Conservation (phyloP, 208 protist species). For the Phytomonas francai region DNA sequence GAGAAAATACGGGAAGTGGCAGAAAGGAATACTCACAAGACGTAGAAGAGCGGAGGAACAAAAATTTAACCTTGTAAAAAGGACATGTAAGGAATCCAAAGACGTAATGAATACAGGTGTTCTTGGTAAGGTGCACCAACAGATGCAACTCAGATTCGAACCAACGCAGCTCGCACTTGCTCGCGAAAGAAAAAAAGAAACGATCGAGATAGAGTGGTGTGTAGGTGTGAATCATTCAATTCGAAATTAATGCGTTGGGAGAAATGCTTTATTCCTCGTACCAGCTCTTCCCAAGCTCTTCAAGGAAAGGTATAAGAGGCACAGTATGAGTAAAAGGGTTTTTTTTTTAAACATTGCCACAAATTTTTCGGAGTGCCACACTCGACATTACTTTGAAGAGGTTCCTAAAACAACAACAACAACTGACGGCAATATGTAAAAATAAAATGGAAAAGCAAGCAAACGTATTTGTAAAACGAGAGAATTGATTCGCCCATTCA, state of each 20-base stretch:
- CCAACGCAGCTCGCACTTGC: background rate
- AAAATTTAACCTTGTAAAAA: background rate
- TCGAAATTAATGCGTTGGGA: background rate
- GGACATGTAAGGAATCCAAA: background rate
- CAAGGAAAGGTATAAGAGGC: background rate
- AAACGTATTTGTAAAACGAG: background rate
- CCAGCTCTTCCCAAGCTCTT: background rate
- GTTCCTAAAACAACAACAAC: background rate
- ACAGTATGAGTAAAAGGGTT: background rate
- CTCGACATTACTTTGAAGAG: background rate
- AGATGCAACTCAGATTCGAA: background rate
- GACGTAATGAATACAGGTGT: background rate
- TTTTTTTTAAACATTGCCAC: background rate
- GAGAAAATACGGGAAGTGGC: background rate
- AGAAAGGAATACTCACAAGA: constrained; percentile 8
- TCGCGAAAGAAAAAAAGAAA: background rate
- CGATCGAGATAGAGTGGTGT: background rate
- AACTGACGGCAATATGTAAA: no score
- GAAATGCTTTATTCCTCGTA: background rate
- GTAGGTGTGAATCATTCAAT: background rate
- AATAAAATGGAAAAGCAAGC: background rate
- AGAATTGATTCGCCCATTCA: no score
- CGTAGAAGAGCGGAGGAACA: background rate
- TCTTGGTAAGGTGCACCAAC: background rate
- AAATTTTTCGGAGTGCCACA: background rate